Base-by-base conservation (phyloP, 139 green algal species). In the Nannochloris sp. region DNA sequence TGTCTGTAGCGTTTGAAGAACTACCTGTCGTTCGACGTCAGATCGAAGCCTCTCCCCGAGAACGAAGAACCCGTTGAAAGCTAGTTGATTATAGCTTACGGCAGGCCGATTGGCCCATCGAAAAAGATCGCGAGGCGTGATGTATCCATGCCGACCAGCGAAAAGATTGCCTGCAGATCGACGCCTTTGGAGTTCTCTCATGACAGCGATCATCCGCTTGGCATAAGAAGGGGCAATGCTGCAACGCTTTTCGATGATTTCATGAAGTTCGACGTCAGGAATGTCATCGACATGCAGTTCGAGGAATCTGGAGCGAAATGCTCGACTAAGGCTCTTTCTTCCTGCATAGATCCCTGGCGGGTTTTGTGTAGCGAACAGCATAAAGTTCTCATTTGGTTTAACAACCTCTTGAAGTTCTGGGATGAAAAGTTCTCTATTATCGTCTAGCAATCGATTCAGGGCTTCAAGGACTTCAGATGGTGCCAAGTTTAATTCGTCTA, bases 351-450 rank as follows among this genome's bases (percentile, higher is more conserved):
- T 57, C 14, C 77, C 79, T 10, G 93, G 84, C 9, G 94, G 94
- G 79, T 99, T 99, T 71, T 99, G 89, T 4, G 94, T 99, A 4
- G 94, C 94, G 75, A 99, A 99, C 2, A 99, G 89, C 89, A 98
- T 95, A 79, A 99, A 99, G 80, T 96, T 84, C 0, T 94, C 84
- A 80, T 98, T 91, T 1, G 94, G 94, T 23, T 75, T 79, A 23
- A 99, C 81, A 17, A 83, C 85, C 79, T 96, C 87, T 59, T 94
- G 82, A 29, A 97, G 78, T 82, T 99, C 94, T 0, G 94, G 91
- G 23, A 99, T 84, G 68, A 92, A 96, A 59, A 99, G 84, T 83
- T 99, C 92, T 3, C 91, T 77, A 74, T 99, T 98, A 78, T 97
- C 94, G 68, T 99, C 94, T 59, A 99, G 82, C 67, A 99, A 84